Evolutionary conservation across 2,329 filamentous ascomycete genomes (phyloP), one percentile per base, ranked within the genome.

Genomic region (Grosmannia penicillata): DNA sequence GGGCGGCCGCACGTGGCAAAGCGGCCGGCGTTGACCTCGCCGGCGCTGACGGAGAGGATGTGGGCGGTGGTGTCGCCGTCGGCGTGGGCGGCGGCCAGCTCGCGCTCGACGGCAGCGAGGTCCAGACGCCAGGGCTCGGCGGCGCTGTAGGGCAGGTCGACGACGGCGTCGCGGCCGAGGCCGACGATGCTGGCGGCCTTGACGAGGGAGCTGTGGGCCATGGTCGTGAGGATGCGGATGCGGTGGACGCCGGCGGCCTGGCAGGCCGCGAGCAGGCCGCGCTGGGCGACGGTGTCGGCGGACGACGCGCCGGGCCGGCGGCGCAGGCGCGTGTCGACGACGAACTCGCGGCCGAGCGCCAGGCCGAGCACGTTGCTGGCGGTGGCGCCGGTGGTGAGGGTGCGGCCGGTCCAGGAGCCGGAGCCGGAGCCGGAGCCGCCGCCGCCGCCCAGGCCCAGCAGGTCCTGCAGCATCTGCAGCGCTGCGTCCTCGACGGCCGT

Each of bases 21-120:
- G 6, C 77, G 66, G 1, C 87, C 86, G 0, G 86, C 93, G 49
- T 96, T 95, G 22, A 95, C 84, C 58, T 96, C 89, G 1, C 83
- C 83, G 6, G 79, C 82, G 30, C 84, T 87, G n/a, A 94, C 60
- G 5, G 70, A 75, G 27, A 95, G 73, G 43, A 95, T 83, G 36
- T 70, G 81, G n/a, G 70, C 81, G 11, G 71, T 66, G 4, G 67
- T 66, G 3, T 61, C 52, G 31, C 54, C 66, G 3, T 68, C 68
- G 1, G 60, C 53, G n/a, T 15, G 29, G 4, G 33, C 35, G 26
- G 54, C 57, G 40, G 47, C 52, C 14, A 93, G 60, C 40, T 74
- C 67, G 33, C 55, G 56, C 54, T 84, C 75, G 2, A 94, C 61
- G 4, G 62, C 62, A 3, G 65, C 62, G 6, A 93, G 50, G 49